Percentiles rank a stretch among this genome's conserved stretches.
Conservation (phyloP, 441 rosid species). For the Pelargonium australe region DNA sequence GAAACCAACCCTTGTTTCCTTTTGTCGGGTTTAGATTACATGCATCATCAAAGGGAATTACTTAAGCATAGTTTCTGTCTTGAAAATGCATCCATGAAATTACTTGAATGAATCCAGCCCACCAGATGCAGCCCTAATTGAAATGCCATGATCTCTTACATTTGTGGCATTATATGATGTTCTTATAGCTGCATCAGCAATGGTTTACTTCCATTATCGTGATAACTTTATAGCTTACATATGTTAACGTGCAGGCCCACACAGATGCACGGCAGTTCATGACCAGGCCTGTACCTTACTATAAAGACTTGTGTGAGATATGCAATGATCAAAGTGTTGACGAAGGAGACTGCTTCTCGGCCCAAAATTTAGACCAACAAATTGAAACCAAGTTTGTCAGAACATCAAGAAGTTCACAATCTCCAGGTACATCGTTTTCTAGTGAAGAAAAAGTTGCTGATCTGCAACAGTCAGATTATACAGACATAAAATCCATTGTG, state of each 20-base stretch:
- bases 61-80: background rate
- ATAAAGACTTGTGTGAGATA: slow-evolving; percentile 62
- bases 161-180: too few relatives aligned
- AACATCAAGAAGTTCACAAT: slow-evolving; percentile 25
- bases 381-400: slow-evolving; percentile 28
- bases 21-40: slow-evolving; percentile 1
- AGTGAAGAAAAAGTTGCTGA: slow-evolving; percentile 39
- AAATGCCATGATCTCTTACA: too few relatives aligned
- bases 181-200: background rate
- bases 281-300: slow-evolving; percentile 79
- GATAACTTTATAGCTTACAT: slow-evolving; percentile 2
- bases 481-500: slow-evolving; percentile 23
- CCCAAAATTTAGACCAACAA: slow-evolving; percentile 50
- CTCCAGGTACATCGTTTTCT: slow-evolving; percentile 33
- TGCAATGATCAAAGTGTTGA: slow-evolving; percentile 43
- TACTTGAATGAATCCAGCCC: background rate
- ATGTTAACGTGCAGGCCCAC: slow-evolving; percentile 44
- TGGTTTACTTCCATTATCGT: slow-evolving; percentile 10
- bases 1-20: background rate
- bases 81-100: background rate
- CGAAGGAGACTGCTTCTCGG: slow-evolving; percentile 42
- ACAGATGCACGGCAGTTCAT: slow-evolving; percentile 71
- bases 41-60: background rate
- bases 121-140: too few relatives aligned
- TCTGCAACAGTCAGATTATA: slow-evolving; percentile 20